Percentiles rank a stretch among this genome's conserved stretches.
These are phyloP conservation scores for Teratosphaeriaceae sp. DNA, from an alignment of 2,329 filamentous ascomycete species.

Conservation along the genomic window DNA sequence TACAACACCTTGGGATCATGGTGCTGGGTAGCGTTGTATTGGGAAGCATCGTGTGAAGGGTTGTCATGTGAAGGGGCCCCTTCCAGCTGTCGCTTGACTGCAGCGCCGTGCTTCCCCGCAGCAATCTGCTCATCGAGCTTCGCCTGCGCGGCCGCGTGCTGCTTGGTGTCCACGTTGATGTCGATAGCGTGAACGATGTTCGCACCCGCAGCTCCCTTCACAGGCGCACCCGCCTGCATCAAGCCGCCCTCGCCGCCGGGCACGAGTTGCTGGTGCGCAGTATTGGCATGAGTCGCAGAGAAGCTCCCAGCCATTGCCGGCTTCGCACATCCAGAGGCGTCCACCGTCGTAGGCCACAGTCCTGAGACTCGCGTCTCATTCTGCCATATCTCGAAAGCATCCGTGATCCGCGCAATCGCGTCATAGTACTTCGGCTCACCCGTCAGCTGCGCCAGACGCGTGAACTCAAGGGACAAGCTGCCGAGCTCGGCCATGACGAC, in stretches of 20 bases:
- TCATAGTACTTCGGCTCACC: slow-evolving; percentile 41
- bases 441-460: slow-evolving; percentile 40
- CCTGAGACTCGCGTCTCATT: slow-evolving; percentile 38
- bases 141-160: slow-evolving; percentile 2
- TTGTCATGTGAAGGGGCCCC: neutral
- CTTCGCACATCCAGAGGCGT: slow-evolving; percentile 62
- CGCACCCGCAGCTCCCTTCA: neutral
- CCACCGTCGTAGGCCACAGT: slow-evolving; percentile 41
- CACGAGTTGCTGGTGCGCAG: slow-evolving; percentile 15
- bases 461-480: slow-evolving; percentile 43
- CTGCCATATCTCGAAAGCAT: slow-evolving; percentile 36
- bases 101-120: slow-evolving; percentile 1
- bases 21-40: neutral
- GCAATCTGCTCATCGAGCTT: slow-evolving; percentile 5
- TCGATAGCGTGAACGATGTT: neutral
- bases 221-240: slow-evolving; percentile 10
- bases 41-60: no score
- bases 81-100: slow-evolving; percentile 10
- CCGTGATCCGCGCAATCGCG: slow-evolving; percentile 37
- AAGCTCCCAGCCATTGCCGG: slow-evolving; percentile 8
- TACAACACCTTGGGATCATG: no score
- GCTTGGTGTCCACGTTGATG: neutral
- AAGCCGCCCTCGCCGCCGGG: slow-evolving; percentile 18
- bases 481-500: slow-evolving; percentile 39
- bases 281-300: slow-evolving; percentile 4